Conservation (phyloP, 2,329 filamentous ascomycete species). For the Phyllosticta citrichinensis region DNA sequence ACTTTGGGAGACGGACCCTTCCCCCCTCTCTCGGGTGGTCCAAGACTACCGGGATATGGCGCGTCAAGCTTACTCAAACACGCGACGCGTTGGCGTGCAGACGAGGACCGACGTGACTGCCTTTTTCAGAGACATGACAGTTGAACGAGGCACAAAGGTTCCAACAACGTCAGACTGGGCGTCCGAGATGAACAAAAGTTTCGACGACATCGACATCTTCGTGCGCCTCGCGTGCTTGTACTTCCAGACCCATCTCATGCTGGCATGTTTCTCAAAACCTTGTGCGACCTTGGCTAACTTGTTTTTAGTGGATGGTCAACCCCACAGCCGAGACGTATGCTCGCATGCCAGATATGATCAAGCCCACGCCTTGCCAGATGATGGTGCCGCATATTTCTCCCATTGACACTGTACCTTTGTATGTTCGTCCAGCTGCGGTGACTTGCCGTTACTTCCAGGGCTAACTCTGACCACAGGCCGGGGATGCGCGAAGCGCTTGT, state of each 20-base stretch:
- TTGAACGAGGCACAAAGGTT: neutral
- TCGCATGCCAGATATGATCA: slow-evolving; percentile 6
- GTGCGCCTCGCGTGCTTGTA: slow-evolving; percentile 7
- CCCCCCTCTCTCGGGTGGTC: slow-evolving; percentile 3
- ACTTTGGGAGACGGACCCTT: slow-evolving; percentile 1
- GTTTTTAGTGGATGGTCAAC: slow-evolving; percentile 7
- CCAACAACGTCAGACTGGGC: slow-evolving; percentile 2
- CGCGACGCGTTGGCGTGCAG: neutral
- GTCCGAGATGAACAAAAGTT: slow-evolving; percentile 8
- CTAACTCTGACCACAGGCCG: slow-evolving; percentile 1
- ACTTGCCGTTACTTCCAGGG: neutral
- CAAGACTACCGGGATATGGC: slow-evolving; percentile 6
- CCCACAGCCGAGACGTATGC: slow-evolving; percentile 8
- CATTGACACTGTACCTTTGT: slow-evolving; percentile 6
- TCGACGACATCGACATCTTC: slow-evolving; percentile 7
- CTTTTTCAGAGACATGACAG: neutral
- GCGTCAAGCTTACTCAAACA: neutral
- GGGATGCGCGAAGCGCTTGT: slow-evolving; percentile 3
- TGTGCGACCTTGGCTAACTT: neutral
- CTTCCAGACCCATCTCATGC: slow-evolving; percentile 6
- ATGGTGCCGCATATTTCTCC: slow-evolving; percentile 8
- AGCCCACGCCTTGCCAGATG: slow-evolving; percentile 7
- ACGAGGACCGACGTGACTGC: slow-evolving; percentile 1
- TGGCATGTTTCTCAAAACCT: neutral
- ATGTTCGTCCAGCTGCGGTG: neutral